phyloP scores from a whole-genome alignment of 2,329 filamentous ascomycete species.

The Penicillium fuscoglaucum region DNA sequence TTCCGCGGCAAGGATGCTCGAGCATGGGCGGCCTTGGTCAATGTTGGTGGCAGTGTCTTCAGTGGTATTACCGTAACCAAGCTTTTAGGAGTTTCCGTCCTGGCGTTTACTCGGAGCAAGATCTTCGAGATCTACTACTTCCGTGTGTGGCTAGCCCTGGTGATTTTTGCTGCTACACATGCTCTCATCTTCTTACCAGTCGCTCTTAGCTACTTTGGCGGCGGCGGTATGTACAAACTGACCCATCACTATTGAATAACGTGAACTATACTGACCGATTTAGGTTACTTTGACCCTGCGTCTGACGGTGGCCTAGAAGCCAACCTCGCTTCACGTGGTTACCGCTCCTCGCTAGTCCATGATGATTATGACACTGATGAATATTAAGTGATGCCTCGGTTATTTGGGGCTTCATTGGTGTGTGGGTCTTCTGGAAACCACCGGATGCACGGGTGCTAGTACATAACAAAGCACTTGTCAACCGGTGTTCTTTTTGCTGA shows the following conservation, averaged over 20 bases:
- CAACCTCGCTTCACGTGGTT: constrained; percentile 76
- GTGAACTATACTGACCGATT: constrained; percentile 16
- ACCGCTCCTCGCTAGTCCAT: constrained; percentile 73
- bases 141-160: constrained; percentile 89
- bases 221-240: constrained; percentile 58
- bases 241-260: background rate
- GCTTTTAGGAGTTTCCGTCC: constrained; percentile 82
- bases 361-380: constrained; percentile 76
- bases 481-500: background rate
- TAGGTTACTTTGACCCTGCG: constrained; percentile 81
- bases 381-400: constrained; percentile 32
- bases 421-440: constrained; percentile 7
- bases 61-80: constrained; percentile 97
- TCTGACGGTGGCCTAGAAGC: constrained; percentile 86
- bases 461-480: background rate
- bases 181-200: constrained; percentile 91
- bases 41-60: constrained; percentile 92
- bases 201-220: constrained; percentile 79
- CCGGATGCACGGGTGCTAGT: background rate
- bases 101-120: constrained; percentile 94
- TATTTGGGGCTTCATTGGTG: constrained; percentile 5
- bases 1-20: constrained; percentile 82
- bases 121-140: constrained; percentile 99
- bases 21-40: constrained; percentile 89
- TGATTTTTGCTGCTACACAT: constrained; percentile 84